phyloP scores from a whole-genome alignment of 495 filamentous ascomycete species.

The Hypoxylon intermedium region DNA sequence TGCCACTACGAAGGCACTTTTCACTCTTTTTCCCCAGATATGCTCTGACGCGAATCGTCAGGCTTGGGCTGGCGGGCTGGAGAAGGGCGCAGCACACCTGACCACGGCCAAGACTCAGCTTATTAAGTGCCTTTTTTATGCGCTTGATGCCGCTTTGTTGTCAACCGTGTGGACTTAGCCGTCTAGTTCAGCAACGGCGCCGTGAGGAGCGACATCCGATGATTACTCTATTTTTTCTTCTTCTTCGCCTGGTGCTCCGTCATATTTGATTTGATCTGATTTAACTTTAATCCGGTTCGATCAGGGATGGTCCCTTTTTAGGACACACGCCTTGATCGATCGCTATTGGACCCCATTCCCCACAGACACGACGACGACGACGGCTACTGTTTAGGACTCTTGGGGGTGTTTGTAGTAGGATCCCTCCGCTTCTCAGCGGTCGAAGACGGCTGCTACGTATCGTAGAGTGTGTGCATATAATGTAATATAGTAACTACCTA shows the following conservation, averaged over 20 bases:
- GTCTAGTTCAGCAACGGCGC: conserved; percentile 18
- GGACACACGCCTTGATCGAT: no score
- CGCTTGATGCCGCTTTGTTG: background rate
- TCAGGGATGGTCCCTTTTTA: no score
- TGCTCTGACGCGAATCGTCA: conserved; percentile 36
- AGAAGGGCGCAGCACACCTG: conserved; percentile 34
- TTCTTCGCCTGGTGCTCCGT: background rate
- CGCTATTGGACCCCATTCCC: no score
- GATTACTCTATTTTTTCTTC: background rate
- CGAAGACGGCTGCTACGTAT: no score
- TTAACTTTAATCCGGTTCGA: no score
- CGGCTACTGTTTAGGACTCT: no score
- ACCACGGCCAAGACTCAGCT: conserved; percentile 31
- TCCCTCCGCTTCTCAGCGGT: no score
- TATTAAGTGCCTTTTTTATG: background rate
- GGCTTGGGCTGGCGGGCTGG: conserved; percentile 18
- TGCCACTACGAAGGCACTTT: no score
- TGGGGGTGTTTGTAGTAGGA: no score
- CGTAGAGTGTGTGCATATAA: no score
- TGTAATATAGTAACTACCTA: background rate
- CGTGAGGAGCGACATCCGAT: conserved; percentile 4
- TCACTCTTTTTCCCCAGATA: conserved; percentile 37
- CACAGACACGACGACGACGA: no score
- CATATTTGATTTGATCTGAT: no score
- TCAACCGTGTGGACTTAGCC: conserved; percentile 18